phyloP scores from a whole-genome alignment of 495 filamentous ascomycete genomes.

The Hypoxylon rickii region DNA sequence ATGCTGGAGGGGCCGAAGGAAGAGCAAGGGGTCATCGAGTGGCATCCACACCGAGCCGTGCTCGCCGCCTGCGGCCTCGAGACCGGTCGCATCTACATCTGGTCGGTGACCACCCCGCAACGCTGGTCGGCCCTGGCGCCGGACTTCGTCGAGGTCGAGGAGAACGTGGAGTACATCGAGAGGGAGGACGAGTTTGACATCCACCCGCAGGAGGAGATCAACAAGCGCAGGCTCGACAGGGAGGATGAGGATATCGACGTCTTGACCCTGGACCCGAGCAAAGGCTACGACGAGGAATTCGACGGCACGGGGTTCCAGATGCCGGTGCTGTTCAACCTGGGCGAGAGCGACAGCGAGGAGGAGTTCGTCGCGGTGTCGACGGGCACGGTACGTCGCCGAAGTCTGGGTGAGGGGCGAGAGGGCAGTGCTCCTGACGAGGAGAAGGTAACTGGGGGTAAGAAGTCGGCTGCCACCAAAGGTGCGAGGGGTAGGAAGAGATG shows the following conservation, averaged over 20 bases:
- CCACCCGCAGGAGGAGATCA: constrained; percentile 91
- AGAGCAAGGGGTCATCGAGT: constrained; percentile 92
- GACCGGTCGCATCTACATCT: constrained; percentile 85
- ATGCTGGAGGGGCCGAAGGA: constrained; percentile 96
- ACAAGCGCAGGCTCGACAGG: constrained; percentile 82
- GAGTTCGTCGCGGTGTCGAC: constrained; percentile 85
- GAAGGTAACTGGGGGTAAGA: constrained; percentile 40
- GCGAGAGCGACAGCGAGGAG: constrained; percentile 76
- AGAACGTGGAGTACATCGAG: constrained; percentile 96
- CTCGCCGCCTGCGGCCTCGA: constrained; percentile 90
- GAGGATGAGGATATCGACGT: constrained; percentile 90
- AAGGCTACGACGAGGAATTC: constrained; percentile 60
- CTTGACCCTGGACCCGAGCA: constrained; percentile 70
- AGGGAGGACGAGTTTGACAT: constrained; percentile 98
- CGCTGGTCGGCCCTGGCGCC: constrained; percentile 96
- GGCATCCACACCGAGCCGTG: constrained; percentile 89
- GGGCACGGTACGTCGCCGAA: constrained; percentile 81
- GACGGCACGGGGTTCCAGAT: constrained; percentile 68
- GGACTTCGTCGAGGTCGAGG: constrained; percentile 96
- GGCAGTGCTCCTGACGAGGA: constrained; percentile 48
- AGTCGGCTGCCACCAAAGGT: constrained; percentile 26
- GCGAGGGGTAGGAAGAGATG: constrained; percentile 38
- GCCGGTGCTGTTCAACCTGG: constrained; percentile 84
- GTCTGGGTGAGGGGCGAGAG: constrained; percentile 51
- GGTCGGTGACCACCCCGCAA: constrained; percentile 90